A percentile compares a stretch with the other conserved stretches of the same genome.
phyloP scores from a whole-genome alignment of 2,329 filamentous ascomycete species.

The Tolypocladium inflatum region DNA sequence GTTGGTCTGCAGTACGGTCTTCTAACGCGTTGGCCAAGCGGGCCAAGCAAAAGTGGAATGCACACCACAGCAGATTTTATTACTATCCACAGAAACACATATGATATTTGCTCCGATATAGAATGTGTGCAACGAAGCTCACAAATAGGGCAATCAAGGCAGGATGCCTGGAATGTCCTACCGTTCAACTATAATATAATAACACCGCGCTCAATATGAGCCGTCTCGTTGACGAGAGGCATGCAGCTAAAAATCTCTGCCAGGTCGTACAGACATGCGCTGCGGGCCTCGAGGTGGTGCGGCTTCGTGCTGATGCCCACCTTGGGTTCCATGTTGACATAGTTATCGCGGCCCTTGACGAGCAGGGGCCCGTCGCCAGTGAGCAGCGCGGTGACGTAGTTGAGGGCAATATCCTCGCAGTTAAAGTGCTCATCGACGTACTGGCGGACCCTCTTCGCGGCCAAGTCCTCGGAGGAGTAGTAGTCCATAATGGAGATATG shows the following conservation, averaged over 20 bases:
- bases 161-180: too few species aligned
- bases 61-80: too few species aligned
- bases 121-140: too few species aligned
- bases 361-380: constrained; percentile 25
- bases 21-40: too few species aligned
- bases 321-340: constrained; percentile 19
- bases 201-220: constrained; percentile 23
- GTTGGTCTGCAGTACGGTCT: too few species aligned
- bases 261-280: constrained; percentile 24
- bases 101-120: too few species aligned
- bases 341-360: constrained; percentile 20
- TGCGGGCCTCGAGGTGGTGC: constrained; percentile 21
- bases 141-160: too few species aligned
- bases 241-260: constrained; percentile 23
- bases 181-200: constrained; percentile 7
- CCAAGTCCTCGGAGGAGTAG: constrained; percentile 23
- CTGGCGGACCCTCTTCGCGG: constrained; percentile 19
- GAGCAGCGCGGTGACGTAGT: constrained; percentile 24
- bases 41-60: too few species aligned
- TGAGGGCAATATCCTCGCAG: constrained; percentile 30
- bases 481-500: constrained; percentile 28
- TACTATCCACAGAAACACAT: too few species aligned
- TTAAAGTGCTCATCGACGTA: constrained; percentile 29
- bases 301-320: constrained; percentile 22
- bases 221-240: constrained; percentile 22